Evolutionary conservation across 495 filamentous ascomycete genomes (phyloP), one percentile per base, ranked within the genome.

Genomic region (Polyplosphaeria fusca): DNA sequence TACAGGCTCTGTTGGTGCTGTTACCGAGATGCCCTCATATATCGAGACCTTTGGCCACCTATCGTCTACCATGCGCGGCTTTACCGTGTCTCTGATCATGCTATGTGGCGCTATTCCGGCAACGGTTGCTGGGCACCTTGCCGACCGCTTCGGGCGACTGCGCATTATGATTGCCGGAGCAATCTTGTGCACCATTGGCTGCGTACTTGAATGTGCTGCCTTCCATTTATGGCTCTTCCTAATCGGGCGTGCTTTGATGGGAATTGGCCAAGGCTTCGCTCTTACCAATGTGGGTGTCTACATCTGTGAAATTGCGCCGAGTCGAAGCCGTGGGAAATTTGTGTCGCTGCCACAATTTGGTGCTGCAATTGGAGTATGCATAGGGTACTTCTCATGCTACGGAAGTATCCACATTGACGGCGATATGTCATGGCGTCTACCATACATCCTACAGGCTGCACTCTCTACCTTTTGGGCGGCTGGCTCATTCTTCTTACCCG

Each of bases 11-110:
- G 84, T 87, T 42, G 85, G 85, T 0, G 77, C 81, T 11, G 69
- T 86, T 0, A 85, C 81, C 5, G 69, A 74, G 19, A 86, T 88
- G 85, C 71, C 72, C 0, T 67, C 73, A 37, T 87, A 84, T 64
- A 65, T 63, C 1, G 53, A 63, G 5, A 66, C 71, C 9, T 75
- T 86, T 40, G 80, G 82, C 1, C 60, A 65, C 22, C 73, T 81
- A 32, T 80, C 82, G 1, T 71, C 83, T 3, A 74, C 73, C 0
- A 67, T 84, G 38, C 77, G 79, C 42, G 83, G 83, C 1, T 70
- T 86, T 16, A 76, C 81, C 3, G 82, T 87, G 22, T 87, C 85
- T 2, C 75, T 77, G 7, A 82, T 87, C 47, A 69, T 87, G 47
- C 73, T 88, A 20, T 76, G 83, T 5, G 85, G 80, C 12, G 79